Conservation (phyloP, 257 asterid species). For the Gentiana macrophylla region DNA sequence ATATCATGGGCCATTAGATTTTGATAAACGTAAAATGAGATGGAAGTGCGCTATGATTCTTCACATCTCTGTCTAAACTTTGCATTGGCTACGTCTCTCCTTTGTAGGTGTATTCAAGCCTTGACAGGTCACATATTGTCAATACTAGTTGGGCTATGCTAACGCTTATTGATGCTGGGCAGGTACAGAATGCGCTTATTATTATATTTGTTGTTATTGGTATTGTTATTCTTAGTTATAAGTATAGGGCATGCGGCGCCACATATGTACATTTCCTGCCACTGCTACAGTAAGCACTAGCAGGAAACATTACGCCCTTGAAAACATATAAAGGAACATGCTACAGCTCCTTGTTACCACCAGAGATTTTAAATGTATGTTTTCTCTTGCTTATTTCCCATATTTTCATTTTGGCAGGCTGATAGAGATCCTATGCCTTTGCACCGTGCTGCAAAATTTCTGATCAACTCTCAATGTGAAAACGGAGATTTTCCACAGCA, state of each 20-base stretch:
- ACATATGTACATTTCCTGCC: slow-evolving; percentile 7
- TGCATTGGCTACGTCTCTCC: neutral
- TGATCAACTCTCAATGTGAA: slow-evolving; percentile 81
- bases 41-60: neutral
- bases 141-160: slow-evolving; percentile 15
- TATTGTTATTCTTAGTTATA: too few species aligned
- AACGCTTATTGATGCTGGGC: slow-evolving; percentile 15
- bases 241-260: neutral
- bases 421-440: slow-evolving; percentile 77
- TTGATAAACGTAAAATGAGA: neutral
- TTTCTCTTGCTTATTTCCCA: neutral
- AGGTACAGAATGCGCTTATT: neutral
- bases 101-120: slow-evolving; percentile 2
- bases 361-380: too few species aligned
- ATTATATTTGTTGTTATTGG: too few species aligned
- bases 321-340: neutral
- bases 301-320: slow-evolving; percentile 4
- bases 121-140: slow-evolving; percentile 7
- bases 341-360: neutral
- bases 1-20: neutral
- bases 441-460: slow-evolving; percentile 73
- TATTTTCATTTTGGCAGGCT: slow-evolving; percentile 33
- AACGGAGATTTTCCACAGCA: slow-evolving; percentile 93
- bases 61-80: neutral
- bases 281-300: slow-evolving; percentile 9